These are phyloP conservation scores for Phaeosphaeriaceae sp. DNA, from an alignment of 2,329 filamentous ascomycete species.

Conservation along the genomic window DNA sequence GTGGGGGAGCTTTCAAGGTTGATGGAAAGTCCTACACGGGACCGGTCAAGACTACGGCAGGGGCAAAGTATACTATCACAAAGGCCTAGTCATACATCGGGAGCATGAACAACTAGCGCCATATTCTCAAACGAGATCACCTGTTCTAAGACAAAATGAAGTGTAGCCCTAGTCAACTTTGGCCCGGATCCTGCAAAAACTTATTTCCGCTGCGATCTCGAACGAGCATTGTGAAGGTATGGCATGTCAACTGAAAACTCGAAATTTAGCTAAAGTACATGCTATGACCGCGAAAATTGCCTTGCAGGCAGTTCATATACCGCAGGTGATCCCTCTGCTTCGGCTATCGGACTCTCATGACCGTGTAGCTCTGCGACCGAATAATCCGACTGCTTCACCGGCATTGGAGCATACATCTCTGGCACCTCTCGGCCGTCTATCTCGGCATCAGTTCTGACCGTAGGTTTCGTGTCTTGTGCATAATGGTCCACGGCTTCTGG, in stretches of 20 bases:
- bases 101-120: background rate
- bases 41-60: background rate
- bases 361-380: background rate
- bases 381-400: background rate
- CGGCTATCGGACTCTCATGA: background rate
- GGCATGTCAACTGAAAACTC: too few relatives aligned
- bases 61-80: conserved; percentile 1
- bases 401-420: conserved; percentile 9
- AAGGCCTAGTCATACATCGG: background rate
- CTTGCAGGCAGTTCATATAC: background rate
- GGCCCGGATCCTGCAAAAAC: too few relatives aligned
- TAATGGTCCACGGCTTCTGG: conserved; percentile 2
- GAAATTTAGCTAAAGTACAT: background rate
- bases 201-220: too few relatives aligned
- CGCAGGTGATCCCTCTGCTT: background rate
- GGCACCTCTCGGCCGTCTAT: conserved; percentile 3
- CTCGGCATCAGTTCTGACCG: conserved; percentile 1
- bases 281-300: background rate
- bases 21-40: conserved; percentile 3
- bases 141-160: too few relatives aligned
- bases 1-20: conserved; percentile 8
- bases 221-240: too few relatives aligned
- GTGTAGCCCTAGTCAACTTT: too few relatives aligned
- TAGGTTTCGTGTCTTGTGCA: background rate
- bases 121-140: too few relatives aligned